phyloP scores from a whole-genome alignment of 1,284 basidiomycete species.

The Malassezia slooffiae region DNA sequence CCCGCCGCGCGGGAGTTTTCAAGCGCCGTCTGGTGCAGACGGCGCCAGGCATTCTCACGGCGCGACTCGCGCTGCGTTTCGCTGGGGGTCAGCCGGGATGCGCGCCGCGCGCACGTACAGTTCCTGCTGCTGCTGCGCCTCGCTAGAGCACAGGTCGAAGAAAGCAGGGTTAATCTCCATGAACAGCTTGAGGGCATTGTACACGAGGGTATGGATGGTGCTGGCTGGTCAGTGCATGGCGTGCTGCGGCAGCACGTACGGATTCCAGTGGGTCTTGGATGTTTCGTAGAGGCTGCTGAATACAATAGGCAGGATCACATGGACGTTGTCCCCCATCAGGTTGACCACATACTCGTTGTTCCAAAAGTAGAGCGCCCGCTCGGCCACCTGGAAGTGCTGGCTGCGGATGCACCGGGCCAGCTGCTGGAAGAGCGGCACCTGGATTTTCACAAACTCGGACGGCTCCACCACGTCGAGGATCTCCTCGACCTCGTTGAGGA shows the following conservation, averaged over 20 bases:
- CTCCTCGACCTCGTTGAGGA: slow-evolving; percentile 97
- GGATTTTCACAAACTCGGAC: slow-evolving; percentile 90
- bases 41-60: slow-evolving; percentile 40
- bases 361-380: slow-evolving; percentile 47
- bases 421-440: slow-evolving; percentile 85
- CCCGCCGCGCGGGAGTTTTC: slow-evolving; percentile 33
- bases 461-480: slow-evolving; percentile 97
- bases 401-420: slow-evolving; percentile 94
- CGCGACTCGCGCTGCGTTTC: slow-evolving; percentile 34
- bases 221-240: no score
- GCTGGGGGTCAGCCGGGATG: slow-evolving; percentile 9
- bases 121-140: slow-evolving; percentile 72
- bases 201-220: slow-evolving; percentile 97
- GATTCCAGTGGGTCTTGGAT: slow-evolving; percentile 95
- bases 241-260: slow-evolving; percentile 53
- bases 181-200: slow-evolving; percentile 93
- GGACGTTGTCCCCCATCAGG: slow-evolving; percentile 92
- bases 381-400: slow-evolving; percentile 81
- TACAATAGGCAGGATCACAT: slow-evolving; percentile 81
- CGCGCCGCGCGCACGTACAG: slow-evolving; percentile 5
- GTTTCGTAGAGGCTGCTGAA: slow-evolving; percentile 96
- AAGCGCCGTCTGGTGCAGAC: slow-evolving; percentile 32
- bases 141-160: slow-evolving; percentile 85
- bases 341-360: slow-evolving; percentile 99
- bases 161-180: slow-evolving; percentile 98